phyloP scores from a whole-genome alignment of 1,284 basidiomycete species.

The Garcileccinum viscosum region DNA sequence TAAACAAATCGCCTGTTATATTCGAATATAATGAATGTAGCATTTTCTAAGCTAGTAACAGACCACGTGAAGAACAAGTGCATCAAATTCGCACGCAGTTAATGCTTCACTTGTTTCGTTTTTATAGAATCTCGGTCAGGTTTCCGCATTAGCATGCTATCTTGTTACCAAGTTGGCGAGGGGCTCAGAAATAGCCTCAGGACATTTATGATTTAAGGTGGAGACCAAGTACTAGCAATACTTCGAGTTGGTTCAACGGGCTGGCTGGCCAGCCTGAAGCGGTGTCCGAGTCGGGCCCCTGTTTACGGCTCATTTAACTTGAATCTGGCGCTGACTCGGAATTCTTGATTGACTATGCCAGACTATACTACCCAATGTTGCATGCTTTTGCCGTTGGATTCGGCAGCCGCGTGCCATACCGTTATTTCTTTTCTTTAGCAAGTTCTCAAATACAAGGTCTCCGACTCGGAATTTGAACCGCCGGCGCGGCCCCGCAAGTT shows the following conservation, averaged over 20 bases:
- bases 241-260: background rate
- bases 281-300: background rate
- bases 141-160: background rate
- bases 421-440: too few species aligned
- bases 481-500: too few species aligned
- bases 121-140: background rate
- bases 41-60: background rate
- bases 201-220: background rate
- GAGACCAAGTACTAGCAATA: too few species aligned
- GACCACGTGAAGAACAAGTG: background rate
- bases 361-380: too few species aligned
- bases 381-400: background rate
- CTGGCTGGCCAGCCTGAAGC: background rate
- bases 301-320: too few species aligned
- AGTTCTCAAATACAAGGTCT: background rate
- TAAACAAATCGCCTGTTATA: constrained; percentile 1
- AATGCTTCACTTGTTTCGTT: background rate
- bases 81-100: background rate
- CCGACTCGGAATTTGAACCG: too few species aligned
- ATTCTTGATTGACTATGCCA: background rate
- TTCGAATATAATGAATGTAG: background rate
- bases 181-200: background rate
- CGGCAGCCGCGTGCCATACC: background rate
- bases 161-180: background rate
- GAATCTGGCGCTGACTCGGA: too few species aligned